phyloP scores from a whole-genome alignment of 345 rosid genomes.

The Noccaea caerulescens region DNA sequence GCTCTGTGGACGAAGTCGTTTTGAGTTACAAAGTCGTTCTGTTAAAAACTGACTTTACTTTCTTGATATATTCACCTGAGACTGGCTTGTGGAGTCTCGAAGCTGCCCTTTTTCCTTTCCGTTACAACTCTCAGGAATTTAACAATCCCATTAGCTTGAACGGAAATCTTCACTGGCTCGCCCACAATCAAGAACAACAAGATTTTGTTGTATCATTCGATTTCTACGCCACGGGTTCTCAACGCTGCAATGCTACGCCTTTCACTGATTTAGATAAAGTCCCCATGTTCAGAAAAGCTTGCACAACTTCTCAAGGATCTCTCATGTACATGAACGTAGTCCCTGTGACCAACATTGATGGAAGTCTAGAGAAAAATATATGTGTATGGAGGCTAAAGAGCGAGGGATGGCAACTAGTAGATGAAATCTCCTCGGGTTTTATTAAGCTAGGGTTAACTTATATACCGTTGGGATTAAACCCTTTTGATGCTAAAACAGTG shows the following conservation, averaged over 20 bases:
- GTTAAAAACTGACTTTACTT: background rate
- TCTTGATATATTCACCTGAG: slow-evolving; percentile 15
- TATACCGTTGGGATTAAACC: background rate
- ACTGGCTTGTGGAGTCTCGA: slow-evolving; percentile 23
- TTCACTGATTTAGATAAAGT: background rate
- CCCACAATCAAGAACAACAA: background rate
- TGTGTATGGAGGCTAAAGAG: background rate
- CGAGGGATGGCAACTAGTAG: background rate
- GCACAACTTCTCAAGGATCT: background rate
- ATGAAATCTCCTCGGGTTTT: background rate
- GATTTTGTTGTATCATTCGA: slow-evolving; percentile 14
- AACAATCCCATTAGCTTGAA: slow-evolving; percentile 22
- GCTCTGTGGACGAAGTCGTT: background rate
- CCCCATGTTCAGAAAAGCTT: background rate
- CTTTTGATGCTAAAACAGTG: background rate
- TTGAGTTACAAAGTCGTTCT: slow-evolving; percentile 15
- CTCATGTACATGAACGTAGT: background rate
- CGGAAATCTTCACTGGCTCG: slow-evolving; percentile 16
- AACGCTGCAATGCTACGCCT: background rate
- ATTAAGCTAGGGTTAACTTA: background rate
- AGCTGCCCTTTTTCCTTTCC: background rate
- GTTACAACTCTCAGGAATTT: background rate
- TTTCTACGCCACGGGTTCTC: background rate
- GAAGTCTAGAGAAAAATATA: background rate
- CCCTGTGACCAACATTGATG: background rate